phyloP scores from a whole-genome alignment of 2,329 filamentous ascomycete species.

The Colletotrichum sp. region DNA sequence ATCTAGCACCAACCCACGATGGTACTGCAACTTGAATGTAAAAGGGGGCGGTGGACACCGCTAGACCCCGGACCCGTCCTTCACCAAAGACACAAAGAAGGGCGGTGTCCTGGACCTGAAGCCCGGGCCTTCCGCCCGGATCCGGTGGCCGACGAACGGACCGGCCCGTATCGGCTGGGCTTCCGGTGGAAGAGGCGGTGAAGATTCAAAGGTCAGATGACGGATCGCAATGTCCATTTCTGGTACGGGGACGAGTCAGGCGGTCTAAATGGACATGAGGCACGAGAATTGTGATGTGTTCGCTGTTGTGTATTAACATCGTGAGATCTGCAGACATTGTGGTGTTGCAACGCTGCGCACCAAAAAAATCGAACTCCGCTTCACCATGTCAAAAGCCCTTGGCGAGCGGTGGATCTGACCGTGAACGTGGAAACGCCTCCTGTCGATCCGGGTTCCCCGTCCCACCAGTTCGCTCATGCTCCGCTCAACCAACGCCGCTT shows the following conservation, averaged over 20 bases:
- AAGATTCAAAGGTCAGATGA: neutral
- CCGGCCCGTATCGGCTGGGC: constrained; percentile 2
- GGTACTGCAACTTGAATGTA: neutral
- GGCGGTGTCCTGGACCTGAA: neutral
- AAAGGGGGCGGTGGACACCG: neutral
- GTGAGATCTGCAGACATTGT: neutral
- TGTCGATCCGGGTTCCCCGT: neutral
- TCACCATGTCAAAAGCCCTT: neutral
- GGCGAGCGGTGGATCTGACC: neutral
- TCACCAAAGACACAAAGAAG: neutral
- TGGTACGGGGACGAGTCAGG: neutral
- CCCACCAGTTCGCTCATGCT: neutral
- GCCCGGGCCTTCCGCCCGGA: neutral
- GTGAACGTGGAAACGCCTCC: neutral
- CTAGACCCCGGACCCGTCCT: neutral
- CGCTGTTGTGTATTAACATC: neutral
- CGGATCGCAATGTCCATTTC: neutral
- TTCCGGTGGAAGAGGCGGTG: constrained; percentile 15
- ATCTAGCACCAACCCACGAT: neutral
- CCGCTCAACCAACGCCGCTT: neutral
- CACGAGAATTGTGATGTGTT: neutral
- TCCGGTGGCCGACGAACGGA: constrained; percentile 1
- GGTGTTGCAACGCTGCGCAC: neutral
- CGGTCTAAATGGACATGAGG: neutral
- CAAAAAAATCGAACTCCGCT: neutral